phyloP scores from a whole-genome alignment of 352 stramenopile genomes.

The Globisporangium barbulae region DNA sequence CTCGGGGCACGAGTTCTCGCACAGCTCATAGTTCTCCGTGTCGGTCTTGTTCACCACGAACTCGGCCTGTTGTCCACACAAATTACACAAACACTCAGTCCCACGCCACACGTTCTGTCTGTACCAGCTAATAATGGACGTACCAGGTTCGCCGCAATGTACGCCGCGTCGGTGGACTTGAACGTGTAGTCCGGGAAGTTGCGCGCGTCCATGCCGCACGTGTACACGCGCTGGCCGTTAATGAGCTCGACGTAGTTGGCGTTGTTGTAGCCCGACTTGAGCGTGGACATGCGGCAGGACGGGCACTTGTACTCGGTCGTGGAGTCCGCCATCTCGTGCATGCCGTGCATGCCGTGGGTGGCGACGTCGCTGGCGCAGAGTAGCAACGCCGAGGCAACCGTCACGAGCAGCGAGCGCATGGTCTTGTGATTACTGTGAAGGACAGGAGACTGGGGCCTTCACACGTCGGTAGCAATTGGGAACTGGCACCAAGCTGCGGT shows the following conservation, averaged over 20 bases:
- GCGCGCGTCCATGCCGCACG: constrained; percentile 69
- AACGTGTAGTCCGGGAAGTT: constrained; percentile 43
- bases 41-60: constrained; percentile 49
- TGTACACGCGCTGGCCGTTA: constrained; percentile 69
- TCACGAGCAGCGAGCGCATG: constrained; percentile 19
- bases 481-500: background rate
- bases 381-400: background rate
- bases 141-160: constrained; percentile 76
- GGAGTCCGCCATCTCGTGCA: constrained; percentile 22
- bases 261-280: constrained; percentile 51
- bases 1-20: constrained; percentile 35
- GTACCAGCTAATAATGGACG: background rate
- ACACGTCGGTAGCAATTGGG: background rate
- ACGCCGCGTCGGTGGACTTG: constrained; percentile 64
- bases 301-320: constrained; percentile 64
- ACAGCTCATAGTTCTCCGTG: constrained; percentile 32
- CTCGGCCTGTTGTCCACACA: constrained; percentile 26
- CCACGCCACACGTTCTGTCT: background rate
- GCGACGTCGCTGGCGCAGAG: constrained; percentile 22
- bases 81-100: background rate
- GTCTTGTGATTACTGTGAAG: background rate
- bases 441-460: background rate
- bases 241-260: constrained; percentile 57
- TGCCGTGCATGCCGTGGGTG: constrained; percentile 21
- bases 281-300: constrained; percentile 67